Evolutionary conservation across 352 stramenopile genomes (phyloP).

Genomic region (Globisporangium megalacanthum): DNA sequence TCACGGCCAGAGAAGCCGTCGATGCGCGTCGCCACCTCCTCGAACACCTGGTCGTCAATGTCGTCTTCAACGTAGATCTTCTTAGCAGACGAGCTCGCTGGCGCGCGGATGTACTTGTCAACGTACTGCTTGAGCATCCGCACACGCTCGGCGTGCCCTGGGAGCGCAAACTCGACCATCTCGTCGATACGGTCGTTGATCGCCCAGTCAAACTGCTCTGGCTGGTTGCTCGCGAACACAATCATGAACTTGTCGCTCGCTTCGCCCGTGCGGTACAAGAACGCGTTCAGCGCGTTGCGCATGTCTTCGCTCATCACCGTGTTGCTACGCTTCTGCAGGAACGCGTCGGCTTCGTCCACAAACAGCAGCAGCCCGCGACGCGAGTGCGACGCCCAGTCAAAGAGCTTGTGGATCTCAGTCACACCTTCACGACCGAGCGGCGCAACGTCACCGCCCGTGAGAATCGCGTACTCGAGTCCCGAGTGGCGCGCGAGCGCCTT

Average conservation of each 20-base stretch:
- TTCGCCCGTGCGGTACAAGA: constrained; percentile 97
- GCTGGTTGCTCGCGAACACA: constrained; percentile 99
- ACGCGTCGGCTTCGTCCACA: constrained; percentile 99
- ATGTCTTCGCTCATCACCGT: constrained; percentile 95
- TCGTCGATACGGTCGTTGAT: constrained; percentile 99
- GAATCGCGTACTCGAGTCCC: constrained; percentile 98
- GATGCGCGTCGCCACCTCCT: constrained; percentile 89
- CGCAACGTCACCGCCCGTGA: constrained; percentile 98
- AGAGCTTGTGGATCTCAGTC: constrained; percentile 99
- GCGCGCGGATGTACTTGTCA: constrained; percentile 93
- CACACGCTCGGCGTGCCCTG: constrained; percentile 91
- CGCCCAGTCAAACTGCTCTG: constrained; percentile 98
- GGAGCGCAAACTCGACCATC: constrained; percentile 97
- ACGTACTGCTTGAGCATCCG: constrained; percentile 99
- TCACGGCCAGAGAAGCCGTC: constrained; percentile 98
- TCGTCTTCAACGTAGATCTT: constrained; percentile 87
- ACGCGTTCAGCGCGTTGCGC: constrained; percentile 98
- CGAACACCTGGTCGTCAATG: constrained; percentile 92
- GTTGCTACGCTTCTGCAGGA: constrained; percentile 96
- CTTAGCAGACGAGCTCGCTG: constrained; percentile 83
- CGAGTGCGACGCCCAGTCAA: constrained; percentile 98
- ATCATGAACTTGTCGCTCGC: constrained; percentile 99
- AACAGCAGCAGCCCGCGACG: constrained; percentile 96
- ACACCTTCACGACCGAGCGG: constrained; percentile 96
- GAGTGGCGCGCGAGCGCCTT: constrained; percentile 95